Evolutionary conservation across 441 rosid genomes (phyloP), one percentile per base, ranked within the genome.

Genomic region (Manihot esculenta): DNA sequence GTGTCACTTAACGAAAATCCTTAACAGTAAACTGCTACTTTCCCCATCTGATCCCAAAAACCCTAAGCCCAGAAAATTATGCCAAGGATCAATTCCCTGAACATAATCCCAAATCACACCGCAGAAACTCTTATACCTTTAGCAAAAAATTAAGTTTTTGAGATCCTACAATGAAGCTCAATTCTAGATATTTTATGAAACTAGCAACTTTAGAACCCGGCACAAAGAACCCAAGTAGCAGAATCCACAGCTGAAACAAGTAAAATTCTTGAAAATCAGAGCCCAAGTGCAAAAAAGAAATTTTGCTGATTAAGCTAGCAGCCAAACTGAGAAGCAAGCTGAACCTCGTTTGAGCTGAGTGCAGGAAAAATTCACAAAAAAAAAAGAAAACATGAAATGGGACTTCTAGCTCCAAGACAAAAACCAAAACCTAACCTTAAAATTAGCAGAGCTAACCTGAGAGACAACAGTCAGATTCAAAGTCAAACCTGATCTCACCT

Each of bases 221-320:
- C 42, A 18, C 42, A 8, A 35, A 27, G 56, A 50, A 68, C 66
- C 55, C 54, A 66, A 33, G 41, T 17, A 45, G 47, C 41, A 69
- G 10, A 54, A 18, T 5, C 21, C n/a, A 30, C 18, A 67, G 63
- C 51, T 23, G 62, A 70, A 35, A 51, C 35, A 77, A 68, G n/a
- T 1, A 61, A 14, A 64, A 45, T 54, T 27, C 13, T 14, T 21
- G 38, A 54, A 30, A 3, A 51, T 47, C 48, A 62, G 48, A 20
- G 56, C 41, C 54, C 42, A 56, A 56, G 44, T 30, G 35, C 7
- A 53, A 54, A 5, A 15, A 54, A 51, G 21, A 53, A 18, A 42
- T 49, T 33, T 30, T 24, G 17, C 42, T 18, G 14, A 54, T 51
- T 27, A 60, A 64, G 56, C 42, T 50, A 68, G 20, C 18, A 56